phyloP scores from a whole-genome alignment of 2,329 filamentous ascomycete genomes.

The Proliferodiscus dingleyae region DNA sequence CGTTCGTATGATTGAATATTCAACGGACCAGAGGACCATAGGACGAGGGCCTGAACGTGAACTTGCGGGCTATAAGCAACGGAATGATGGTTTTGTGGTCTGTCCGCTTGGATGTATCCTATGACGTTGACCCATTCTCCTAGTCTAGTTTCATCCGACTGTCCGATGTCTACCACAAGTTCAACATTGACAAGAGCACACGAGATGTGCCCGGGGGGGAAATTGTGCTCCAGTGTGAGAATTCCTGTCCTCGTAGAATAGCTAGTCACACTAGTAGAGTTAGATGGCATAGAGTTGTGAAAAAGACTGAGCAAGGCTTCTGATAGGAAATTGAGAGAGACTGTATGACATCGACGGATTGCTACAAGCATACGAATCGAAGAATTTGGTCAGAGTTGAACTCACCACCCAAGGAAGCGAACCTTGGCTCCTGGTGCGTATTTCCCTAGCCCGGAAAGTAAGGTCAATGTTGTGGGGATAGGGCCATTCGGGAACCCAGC shows the following conservation, averaged over 20 bases:
- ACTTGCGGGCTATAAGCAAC: slow-evolving; percentile 30
- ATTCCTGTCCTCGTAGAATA: slow-evolving; percentile 53
- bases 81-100: slow-evolving; percentile 2
- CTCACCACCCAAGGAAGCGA: slow-evolving; percentile 87
- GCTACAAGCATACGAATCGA: neutral
- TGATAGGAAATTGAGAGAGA: neutral
- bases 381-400: slow-evolving; percentile 13
- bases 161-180: slow-evolving; percentile 63
- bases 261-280: slow-evolving; percentile 46
- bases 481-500: slow-evolving; percentile 26
- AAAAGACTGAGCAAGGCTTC: neutral
- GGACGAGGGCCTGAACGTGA: slow-evolving; percentile 65
- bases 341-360: too few relatives aligned
- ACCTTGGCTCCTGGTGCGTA: slow-evolving; percentile 59
- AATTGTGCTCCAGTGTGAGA: slow-evolving; percentile 65
- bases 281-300: neutral
- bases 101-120: slow-evolving; percentile 58
- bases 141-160: slow-evolving; percentile 56
- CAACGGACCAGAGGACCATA: slow-evolving; percentile 74
- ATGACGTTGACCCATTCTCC: slow-evolving; percentile 90
- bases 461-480: slow-evolving; percentile 22
- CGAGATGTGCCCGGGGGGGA: slow-evolving; percentile 43
- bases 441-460: slow-evolving; percentile 27
- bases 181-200: slow-evolving; percentile 64
- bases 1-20: slow-evolving; percentile 67